A percentile compares a stretch with the other conserved stretches of the same genome.
phyloP scores from a whole-genome alignment of 352 stramenopile genomes.

The Pythium rhizo-oryzae region DNA sequence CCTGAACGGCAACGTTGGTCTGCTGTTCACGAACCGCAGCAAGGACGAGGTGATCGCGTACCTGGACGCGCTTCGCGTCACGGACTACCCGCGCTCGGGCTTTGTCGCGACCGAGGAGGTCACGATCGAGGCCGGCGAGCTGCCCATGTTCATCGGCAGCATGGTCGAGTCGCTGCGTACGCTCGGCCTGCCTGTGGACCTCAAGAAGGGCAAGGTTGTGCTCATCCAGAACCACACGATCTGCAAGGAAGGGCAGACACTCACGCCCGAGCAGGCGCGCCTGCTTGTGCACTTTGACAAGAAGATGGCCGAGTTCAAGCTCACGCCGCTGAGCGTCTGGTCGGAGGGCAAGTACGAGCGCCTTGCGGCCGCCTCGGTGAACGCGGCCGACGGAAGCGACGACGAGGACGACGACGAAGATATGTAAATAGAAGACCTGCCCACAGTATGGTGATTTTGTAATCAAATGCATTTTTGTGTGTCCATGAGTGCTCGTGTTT shows the following conservation, averaged over 20 bases:
- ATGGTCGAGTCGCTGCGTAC: constrained; percentile 97
- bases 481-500: not conserved
- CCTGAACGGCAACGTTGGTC: constrained; percentile 92
- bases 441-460: constrained; percentile 17
- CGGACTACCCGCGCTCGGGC: constrained; percentile 95
- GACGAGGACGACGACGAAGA: constrained; percentile 59
- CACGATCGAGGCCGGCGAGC: constrained; percentile 83
- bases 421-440: constrained; percentile 36
- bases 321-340: constrained; percentile 80
- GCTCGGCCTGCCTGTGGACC: constrained; percentile 95
- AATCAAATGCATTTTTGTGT: constrained; percentile 20
- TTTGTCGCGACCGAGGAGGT: constrained; percentile 92
- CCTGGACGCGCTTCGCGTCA: constrained; percentile 91
- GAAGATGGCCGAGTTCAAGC: constrained; percentile 89
- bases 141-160: constrained; percentile 94
- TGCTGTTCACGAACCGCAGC: constrained; percentile 95
- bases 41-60: constrained; percentile 91
- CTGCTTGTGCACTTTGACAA: constrained; percentile 92
- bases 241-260: constrained; percentile 93
- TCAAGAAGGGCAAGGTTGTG: constrained; percentile 95
- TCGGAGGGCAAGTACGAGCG: constrained; percentile 75
- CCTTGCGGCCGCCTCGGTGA: constrained; percentile 47
- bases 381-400: constrained; percentile 38
- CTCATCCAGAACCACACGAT: constrained; percentile 93
- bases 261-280: constrained; percentile 96